Base-by-base conservation (phyloP, 2,329 filamentous ascomycete genomes). In the Neopestalotiopsis sp. region DNA sequence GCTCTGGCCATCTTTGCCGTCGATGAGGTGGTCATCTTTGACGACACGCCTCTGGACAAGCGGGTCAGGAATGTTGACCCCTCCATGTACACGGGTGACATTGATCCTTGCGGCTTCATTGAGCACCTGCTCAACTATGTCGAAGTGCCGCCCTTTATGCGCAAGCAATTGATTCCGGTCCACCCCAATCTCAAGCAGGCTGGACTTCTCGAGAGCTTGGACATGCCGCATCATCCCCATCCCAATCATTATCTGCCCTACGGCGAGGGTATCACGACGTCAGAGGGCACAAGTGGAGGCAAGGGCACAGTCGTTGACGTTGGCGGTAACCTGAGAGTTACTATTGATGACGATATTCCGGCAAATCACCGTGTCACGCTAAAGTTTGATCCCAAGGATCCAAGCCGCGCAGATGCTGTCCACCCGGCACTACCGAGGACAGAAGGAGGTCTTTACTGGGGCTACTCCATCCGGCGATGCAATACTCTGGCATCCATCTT, bases 361-460 rank as follows among this genome's bases (percentile, higher is more conserved):
- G 84, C 88, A 56, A 90, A 90, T 71, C 93, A 91, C 4, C 87
- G 94, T 59, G 86, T 96, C 34, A 97, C 94, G 0, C 81, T 97
- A 24, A 88, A 88, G 69, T 89, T 95, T 72, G 81, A 86, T 17
- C 79, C 84, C 17, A 79, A 84, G 67, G 80, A 83, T 20, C 75
- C 81, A 63, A 78, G 76, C 1, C 77, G 70, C 71, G 89, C 88
- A 1, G 86, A 90, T 67, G 88, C 91, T 17, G 90, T 95, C 2
- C 85, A 90, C 45, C 92, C 93, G 0, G 84, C 87, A 32, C 82
- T 86, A 3, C 94, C 94, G 1, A 87, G 94, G 68, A 91, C 92
- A 66, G 89, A 94, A 71, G 88, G 84, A 1, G 94, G 94, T 0
- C 96, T 94, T 80, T 97, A 95, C 81, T 97, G 94, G 94, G 94